These are phyloP conservation scores for Hanseniaspora taiwanica DNA, from an alignment of 805 yeast genomes.

Conservation along the genomic window DNA sequence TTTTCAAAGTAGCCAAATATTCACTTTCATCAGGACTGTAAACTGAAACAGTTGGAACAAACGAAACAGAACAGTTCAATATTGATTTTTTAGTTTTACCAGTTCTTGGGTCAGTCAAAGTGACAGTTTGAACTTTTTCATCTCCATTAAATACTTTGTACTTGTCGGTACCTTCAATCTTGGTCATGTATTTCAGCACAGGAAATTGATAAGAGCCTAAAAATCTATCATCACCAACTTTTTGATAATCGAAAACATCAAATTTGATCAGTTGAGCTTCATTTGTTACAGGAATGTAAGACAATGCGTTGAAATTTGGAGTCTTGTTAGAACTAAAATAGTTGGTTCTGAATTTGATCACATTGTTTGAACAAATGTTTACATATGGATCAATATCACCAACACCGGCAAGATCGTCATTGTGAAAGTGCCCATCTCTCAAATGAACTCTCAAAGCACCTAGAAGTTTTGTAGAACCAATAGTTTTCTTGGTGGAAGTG, in stretches of 20 bases:
- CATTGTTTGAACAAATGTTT: constrained; percentile 44
- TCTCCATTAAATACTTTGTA: constrained; percentile 27
- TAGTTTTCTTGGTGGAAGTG: constrained; percentile 20
- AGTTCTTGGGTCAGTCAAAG: constrained; percentile 10
- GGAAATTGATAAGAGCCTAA: constrained; percentile 46
- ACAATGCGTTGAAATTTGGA: constrained; percentile 48
- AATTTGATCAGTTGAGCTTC: constrained; percentile 46
- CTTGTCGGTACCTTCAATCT: constrained; percentile 31
- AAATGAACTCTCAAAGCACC: constrained; percentile 55
- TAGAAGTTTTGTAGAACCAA: constrained; percentile 32
- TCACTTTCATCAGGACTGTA: constrained; percentile 43
- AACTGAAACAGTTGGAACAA: constrained; percentile 53
- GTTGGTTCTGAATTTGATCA: constrained; percentile 39
- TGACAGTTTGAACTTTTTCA: constrained; percentile 26
- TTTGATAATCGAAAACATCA: constrained; percentile 55
- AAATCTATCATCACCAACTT: constrained; percentile 45
- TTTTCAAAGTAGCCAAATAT: constrained; percentile 32
- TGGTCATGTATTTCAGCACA: constrained; percentile 35
- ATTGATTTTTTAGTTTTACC: constrained; percentile 27
- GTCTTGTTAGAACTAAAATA: constrained; percentile 39
- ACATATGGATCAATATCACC: constrained; percentile 72
- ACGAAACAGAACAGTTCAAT: constrained; percentile 42
- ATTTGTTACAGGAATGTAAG: constrained; percentile 47
- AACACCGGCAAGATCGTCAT: constrained; percentile 42
- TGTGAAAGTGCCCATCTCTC: constrained; percentile 37